Conservation (phyloP, 1,284 basidiomycete species). For the Schizopora paradoxa region DNA sequence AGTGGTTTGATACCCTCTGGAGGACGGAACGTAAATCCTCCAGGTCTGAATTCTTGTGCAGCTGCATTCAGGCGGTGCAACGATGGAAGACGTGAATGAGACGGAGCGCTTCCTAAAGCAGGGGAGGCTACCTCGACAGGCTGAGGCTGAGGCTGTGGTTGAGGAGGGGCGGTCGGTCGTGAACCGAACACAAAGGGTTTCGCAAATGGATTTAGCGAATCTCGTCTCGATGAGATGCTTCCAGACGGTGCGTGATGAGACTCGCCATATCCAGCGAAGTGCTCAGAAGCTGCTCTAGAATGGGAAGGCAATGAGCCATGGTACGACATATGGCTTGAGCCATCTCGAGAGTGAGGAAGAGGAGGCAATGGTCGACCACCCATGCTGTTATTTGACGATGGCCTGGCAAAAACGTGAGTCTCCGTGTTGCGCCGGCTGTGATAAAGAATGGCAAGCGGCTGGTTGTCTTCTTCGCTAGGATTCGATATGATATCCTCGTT, state of each 20-base stretch:
- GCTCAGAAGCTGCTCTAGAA: constrained; percentile 48
- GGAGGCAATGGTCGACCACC: constrained; percentile 47
- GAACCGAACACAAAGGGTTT: constrained; percentile 75
- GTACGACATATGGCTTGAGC: constrained; percentile 53
- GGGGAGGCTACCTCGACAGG: constrained; percentile 26
- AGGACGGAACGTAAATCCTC: constrained; percentile 65
- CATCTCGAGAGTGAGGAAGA: constrained; percentile 57
- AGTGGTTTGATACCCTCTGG: constrained; percentile 60
- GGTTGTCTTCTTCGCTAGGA: constrained; percentile 66
- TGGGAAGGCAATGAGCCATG: constrained; percentile 61
- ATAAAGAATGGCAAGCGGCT: constrained; percentile 19
- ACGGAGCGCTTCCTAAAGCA: constrained; percentile 33
- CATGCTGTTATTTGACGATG: constrained; percentile 22
- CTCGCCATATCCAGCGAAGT: constrained; percentile 22
- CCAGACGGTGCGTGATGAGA: constrained; percentile 19
- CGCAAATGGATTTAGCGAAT: constrained; percentile 66
- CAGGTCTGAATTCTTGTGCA: constrained; percentile 76
- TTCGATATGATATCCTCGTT: constrained; percentile 76
- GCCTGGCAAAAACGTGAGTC: constrained; percentile 19
- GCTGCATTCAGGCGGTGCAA: constrained; percentile 62
- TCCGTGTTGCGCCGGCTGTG: constrained; percentile 5
- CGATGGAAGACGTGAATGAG: constrained; percentile 56
- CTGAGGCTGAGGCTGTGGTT: constrained; percentile 26
- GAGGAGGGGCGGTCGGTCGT: constrained; percentile 7
- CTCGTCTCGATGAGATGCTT: constrained; percentile 26